phyloP scores from a whole-genome alignment of 352 stramenopile species.

The Bremia lactucae region DNA sequence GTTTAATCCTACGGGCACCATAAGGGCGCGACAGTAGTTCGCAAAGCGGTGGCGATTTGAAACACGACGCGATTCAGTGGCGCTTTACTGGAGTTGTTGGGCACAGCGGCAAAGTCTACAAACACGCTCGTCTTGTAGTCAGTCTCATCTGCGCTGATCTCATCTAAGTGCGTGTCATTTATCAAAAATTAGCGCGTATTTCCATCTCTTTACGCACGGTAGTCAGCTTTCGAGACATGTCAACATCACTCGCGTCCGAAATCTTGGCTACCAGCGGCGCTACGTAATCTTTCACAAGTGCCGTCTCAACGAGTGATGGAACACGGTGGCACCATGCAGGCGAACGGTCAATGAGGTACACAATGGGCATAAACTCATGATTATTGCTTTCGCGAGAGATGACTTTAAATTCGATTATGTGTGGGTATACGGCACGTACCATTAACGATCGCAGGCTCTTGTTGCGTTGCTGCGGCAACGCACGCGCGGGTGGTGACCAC shows the following conservation, averaged over 20 bases:
- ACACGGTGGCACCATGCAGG: slow-evolving; percentile 38
- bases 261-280: slow-evolving; percentile 30
- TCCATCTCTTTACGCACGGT: slow-evolving; percentile 24
- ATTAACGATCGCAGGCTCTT: slow-evolving; percentile 18
- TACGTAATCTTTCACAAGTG: slow-evolving; percentile 52
- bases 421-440: slow-evolving; percentile 39
- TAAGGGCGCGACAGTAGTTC: slow-evolving; percentile 27
- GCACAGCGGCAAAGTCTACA: slow-evolving; percentile 34
- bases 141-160: slow-evolving; percentile 30
- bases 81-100: slow-evolving; percentile 25
- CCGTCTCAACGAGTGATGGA: slow-evolving; percentile 33
- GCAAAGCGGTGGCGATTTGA: slow-evolving; percentile 37
- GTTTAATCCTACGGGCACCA: slow-evolving; percentile 54
- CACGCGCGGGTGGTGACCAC: slow-evolving; percentile 10
- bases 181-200: slow-evolving; percentile 39
- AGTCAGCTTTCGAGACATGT: slow-evolving; percentile 18
- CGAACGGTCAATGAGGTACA: slow-evolving; percentile 61
- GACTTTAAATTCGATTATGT: slow-evolving; percentile 72
- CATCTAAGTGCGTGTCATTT: slow-evolving; percentile 17
- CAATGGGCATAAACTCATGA: slow-evolving; percentile 68
- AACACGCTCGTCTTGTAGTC: slow-evolving; percentile 56
- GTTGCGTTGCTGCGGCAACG: slow-evolving; percentile 6
- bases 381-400: slow-evolving; percentile 60
- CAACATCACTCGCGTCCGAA: slow-evolving; percentile 2
- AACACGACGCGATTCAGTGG: slow-evolving; percentile 43